Evolutionary conservation across 805 yeast species (phyloP).

Genomic region (Starmerella etchellsii): DNA sequence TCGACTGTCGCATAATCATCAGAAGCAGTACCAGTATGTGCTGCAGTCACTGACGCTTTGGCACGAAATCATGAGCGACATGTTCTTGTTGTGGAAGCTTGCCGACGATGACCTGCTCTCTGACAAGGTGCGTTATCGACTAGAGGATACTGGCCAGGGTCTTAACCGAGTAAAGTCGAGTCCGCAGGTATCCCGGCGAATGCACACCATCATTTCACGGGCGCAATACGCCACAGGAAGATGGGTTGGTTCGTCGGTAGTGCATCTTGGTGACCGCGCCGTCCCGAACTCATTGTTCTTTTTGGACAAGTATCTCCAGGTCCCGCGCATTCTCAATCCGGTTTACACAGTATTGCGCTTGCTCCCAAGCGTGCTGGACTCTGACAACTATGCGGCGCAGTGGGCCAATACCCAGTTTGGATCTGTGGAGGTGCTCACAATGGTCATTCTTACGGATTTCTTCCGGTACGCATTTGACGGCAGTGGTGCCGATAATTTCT

Average conservation of each 20-base stretch:
- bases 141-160: conserved; percentile 71
- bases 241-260: conserved; percentile 74
- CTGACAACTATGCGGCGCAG: conserved; percentile 26
- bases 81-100: conserved; percentile 63
- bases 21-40: conserved; percentile 60
- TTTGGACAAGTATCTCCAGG: conserved; percentile 67
- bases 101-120: conserved; percentile 62
- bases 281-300: conserved; percentile 75
- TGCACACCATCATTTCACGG: conserved; percentile 55
- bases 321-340: conserved; percentile 64
- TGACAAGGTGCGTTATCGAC: conserved; percentile 35
- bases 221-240: conserved; percentile 49
- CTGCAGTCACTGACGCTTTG: conserved; percentile 61
- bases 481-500: conserved; percentile 72
- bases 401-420: conserved; percentile 52
- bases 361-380: conserved; percentile 42
- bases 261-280: conserved; percentile 70
- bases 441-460: conserved; percentile 36
- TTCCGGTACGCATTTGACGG: conserved; percentile 58
- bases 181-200: conserved; percentile 53
- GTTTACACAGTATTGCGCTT: conserved; percentile 46
- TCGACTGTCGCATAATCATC: conserved; percentile 59
- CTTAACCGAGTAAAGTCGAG: conserved; percentile 63
- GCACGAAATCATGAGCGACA: conserved; percentile 66
- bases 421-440: conserved; percentile 39